Conservation (phyloP, 176 grass and related monocot genomes). For the Musa acuminata region DNA sequence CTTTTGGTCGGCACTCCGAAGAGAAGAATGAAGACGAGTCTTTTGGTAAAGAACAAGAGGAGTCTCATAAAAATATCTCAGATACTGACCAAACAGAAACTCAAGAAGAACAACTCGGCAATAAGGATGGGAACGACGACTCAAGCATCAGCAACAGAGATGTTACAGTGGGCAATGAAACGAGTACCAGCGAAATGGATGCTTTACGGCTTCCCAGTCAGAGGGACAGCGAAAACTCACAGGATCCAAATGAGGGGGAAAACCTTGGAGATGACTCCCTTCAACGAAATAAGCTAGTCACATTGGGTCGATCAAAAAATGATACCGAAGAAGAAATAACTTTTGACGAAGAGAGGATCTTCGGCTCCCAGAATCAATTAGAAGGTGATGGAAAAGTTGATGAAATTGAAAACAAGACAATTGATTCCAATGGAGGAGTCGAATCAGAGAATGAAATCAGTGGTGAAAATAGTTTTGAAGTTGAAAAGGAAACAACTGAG, state of each 20-base stretch:
- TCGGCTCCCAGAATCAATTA: slow-evolving; percentile 24
- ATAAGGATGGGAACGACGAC: slow-evolving; percentile 27
- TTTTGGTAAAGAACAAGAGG: slow-evolving; percentile 32
- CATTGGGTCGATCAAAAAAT: slow-evolving; percentile 22
- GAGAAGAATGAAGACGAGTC: slow-evolving; percentile 31
- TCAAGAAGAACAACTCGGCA: slow-evolving; percentile 26
- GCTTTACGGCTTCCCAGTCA: slow-evolving; percentile 13
- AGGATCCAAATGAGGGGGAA: slow-evolving; percentile 25
- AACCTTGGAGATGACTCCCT: slow-evolving; percentile 13
- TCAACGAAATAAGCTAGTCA: slow-evolving; percentile 17
- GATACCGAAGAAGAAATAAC: not conserved
- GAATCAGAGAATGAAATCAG: slow-evolving; percentile 15
- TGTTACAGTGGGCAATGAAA: slow-evolving; percentile 3
- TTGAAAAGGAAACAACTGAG: slow-evolving; percentile 23
- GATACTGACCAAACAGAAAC: slow-evolving; percentile 26
- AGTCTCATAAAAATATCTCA: slow-evolving; percentile 27
- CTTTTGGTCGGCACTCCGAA: not conserved
- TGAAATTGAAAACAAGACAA: slow-evolving; percentile 17
- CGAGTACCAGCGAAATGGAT: slow-evolving; percentile 19
- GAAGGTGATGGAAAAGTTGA: slow-evolving; percentile 15
- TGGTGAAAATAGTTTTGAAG: slow-evolving; percentile 9
- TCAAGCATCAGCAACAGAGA: slow-evolving; percentile 21
- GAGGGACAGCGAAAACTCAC: slow-evolving; percentile 21
- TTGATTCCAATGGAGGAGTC: slow-evolving; percentile 20
- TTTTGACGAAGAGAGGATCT: slow-evolving; percentile 11